Evolutionary conservation across 1,139 yeast species (phyloP).

Genomic region (Suhomyces anneliseae): DNA sequence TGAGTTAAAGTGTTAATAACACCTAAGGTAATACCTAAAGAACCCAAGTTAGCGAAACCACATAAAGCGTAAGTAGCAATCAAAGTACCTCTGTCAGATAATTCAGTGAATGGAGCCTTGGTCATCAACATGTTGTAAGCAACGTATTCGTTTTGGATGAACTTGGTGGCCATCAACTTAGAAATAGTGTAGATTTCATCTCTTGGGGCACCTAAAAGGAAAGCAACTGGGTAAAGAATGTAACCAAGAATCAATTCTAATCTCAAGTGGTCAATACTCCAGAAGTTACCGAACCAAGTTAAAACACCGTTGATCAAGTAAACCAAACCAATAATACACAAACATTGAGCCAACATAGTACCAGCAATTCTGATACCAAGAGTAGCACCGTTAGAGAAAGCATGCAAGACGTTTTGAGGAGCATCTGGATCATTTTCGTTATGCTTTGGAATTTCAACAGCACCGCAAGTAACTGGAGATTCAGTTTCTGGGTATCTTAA

Average conservation of each 20-base stretch:
- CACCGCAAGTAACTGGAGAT: slow-evolving; percentile 53
- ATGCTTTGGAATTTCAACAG: slow-evolving; percentile 23
- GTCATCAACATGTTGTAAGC: slow-evolving; percentile 50
- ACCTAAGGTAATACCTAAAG: slow-evolving; percentile 64
- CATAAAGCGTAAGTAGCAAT: slow-evolving; percentile 66
- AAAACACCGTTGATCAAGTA: slow-evolving; percentile 59
- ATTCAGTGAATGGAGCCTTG: slow-evolving; percentile 45
- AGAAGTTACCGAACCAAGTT: slow-evolving; percentile 65
- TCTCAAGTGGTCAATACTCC: slow-evolving; percentile 55
- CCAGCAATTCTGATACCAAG: slow-evolving; percentile 62
- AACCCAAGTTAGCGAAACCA: slow-evolving; percentile 67
- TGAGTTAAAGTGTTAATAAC: slow-evolving; percentile 62
- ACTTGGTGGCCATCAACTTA: slow-evolving; percentile 56
- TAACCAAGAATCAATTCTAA: slow-evolving; percentile 60
- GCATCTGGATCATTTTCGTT: slow-evolving; percentile 38
- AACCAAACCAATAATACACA: slow-evolving; percentile 65
- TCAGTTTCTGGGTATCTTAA: slow-evolving; percentile 64
- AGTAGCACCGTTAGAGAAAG: slow-evolving; percentile 63
- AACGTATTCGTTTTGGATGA: slow-evolving; percentile 65
- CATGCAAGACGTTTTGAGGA: slow-evolving; percentile 61
- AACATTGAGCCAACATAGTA: slow-evolving; percentile 58
- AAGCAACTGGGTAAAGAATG: slow-evolving; percentile 60
- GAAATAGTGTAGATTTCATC: slow-evolving; percentile 53
- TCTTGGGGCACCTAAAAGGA: slow-evolving; percentile 62
- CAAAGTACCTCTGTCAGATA: slow-evolving; percentile 56